Percentiles rank a stretch among this genome's conserved stretches.
Conservation (phyloP, 2,329 filamentous ascomycete genomes). For the Biscogniauxia sp. region DNA sequence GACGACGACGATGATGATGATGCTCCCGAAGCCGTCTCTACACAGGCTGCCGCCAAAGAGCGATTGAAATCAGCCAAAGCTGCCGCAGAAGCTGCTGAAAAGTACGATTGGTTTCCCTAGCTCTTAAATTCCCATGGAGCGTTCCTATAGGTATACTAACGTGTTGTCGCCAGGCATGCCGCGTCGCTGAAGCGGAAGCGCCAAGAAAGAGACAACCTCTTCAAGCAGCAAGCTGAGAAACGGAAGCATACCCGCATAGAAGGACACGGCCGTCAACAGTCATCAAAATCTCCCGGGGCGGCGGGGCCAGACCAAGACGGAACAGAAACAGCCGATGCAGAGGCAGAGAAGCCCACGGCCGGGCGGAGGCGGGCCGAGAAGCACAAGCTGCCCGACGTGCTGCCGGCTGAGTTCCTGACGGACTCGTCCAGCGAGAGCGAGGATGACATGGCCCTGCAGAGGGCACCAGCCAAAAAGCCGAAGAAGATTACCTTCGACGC, state of each 20-base stretch:
- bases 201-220: constrained; percentile 50
- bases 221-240: constrained; percentile 54
- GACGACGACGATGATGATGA: constrained; percentile 48
- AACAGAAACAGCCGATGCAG: constrained; percentile 15
- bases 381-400: constrained; percentile 40
- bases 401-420: constrained; percentile 53
- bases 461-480: constrained; percentile 22
- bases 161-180: constrained; percentile 40
- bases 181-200: constrained; percentile 54
- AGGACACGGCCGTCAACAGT: constrained; percentile 13
- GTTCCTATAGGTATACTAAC: constrained; percentile 4
- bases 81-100: constrained; percentile 48
- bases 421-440: constrained; percentile 41
- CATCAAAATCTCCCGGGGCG: constrained; percentile 1
- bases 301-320: constrained; percentile 1
- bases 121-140: background rate
- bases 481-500: constrained; percentile 46
- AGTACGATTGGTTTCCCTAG: constrained; percentile 39
- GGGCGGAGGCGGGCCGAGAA: constrained; percentile 33
- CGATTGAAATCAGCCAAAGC: constrained; percentile 45
- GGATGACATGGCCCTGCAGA: constrained; percentile 22
- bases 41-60: constrained; percentile 45
- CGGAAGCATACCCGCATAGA: constrained; percentile 38
- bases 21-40: constrained; percentile 59
- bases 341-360: constrained; percentile 23